A percentile compares a stretch with the other conserved stretches of the same genome.
Evolutionary conservation across 192 early-diverging fungal genomes (phyloP).

Genomic region (Ramicandelaber brevisporus): DNA sequence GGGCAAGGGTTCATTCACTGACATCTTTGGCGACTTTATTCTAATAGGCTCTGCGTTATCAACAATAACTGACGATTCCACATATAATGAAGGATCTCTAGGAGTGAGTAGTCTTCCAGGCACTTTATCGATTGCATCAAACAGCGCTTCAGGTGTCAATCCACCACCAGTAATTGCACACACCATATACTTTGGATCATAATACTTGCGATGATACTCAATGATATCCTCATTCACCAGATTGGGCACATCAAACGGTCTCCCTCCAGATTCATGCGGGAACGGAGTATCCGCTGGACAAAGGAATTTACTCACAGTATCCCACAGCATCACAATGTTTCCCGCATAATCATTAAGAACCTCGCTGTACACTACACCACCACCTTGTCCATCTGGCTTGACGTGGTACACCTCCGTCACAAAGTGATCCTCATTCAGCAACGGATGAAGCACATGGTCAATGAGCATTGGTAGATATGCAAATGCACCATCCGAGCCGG

Average conservation of each 20-base stretch:
- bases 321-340: conserved; percentile 15
- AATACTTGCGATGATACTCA: conserved; percentile 48
- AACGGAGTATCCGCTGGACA: conserved; percentile 24
- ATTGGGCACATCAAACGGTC: conserved; percentile 35
- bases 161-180: too few species aligned
- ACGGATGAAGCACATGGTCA: conserved; percentile 55
- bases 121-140: too few species aligned
- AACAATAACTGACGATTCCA: too few species aligned
- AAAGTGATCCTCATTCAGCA: conserved; percentile 44
- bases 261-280: conserved; percentile 47
- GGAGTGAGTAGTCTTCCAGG: too few species aligned
- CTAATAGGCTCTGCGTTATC: too few species aligned
- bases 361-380: conserved; percentile 56
- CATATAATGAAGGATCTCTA: too few species aligned
- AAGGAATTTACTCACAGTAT: too few species aligned
- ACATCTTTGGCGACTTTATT: too few species aligned
- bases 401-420: conserved; percentile 60
- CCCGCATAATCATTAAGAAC: conserved; percentile 24
- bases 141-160: too few species aligned
- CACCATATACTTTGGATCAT: conserved; percentile 43
- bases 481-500: conserved; percentile 37
- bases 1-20: too few species aligned
- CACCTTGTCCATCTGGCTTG: conserved; percentile 33
- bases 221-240: conserved; percentile 51
- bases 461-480: conserved; percentile 51